These are phyloP conservation scores for Saprolegnia parasitica DNA, from an alignment of 352 stramenopile species.

Conservation along the genomic window DNA sequence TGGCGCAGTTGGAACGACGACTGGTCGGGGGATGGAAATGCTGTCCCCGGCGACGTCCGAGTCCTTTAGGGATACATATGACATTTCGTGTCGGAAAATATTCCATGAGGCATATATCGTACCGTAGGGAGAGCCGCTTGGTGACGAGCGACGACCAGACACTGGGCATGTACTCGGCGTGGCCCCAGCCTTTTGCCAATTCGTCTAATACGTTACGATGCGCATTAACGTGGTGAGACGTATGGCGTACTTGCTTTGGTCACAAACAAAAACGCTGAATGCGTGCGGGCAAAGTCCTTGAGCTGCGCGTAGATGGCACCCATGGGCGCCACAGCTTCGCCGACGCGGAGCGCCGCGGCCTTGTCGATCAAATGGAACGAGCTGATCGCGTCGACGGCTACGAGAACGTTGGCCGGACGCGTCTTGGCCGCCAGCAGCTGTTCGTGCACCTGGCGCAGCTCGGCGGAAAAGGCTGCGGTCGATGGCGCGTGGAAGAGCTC, in stretches of 20 bases:
- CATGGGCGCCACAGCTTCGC: neutral
- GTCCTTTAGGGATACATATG: neutral
- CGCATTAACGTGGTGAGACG: too few relatives aligned
- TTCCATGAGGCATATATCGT: neutral
- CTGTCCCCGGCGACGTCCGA: neutral
- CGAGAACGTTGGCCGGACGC: neutral
- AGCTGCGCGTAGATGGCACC: slow-evolving; percentile 1
- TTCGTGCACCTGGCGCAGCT: neutral
- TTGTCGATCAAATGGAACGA: slow-evolving; percentile 15
- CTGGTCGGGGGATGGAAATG: neutral
- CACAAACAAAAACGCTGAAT: slow-evolving; percentile 3
- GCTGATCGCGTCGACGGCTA: slow-evolving; percentile 7
- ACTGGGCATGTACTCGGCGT: slow-evolving; percentile 4
- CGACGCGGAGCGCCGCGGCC: neutral
- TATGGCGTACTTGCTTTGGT: slow-evolving; percentile 10
- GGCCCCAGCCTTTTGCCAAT: neutral
- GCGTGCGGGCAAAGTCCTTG: slow-evolving; percentile 10
- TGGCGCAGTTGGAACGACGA: neutral
- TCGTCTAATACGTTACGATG: neutral
- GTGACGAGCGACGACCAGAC: slow-evolving; percentile 1
- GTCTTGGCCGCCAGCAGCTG: neutral
- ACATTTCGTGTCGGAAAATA: neutral
- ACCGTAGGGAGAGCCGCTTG: slow-evolving; percentile 16
- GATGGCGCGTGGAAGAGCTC: neutral
- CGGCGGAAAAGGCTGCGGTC: neutral